phyloP scores from a whole-genome alignment of 192 early-diverging fungal genomes.

The Diversispora eburnea region DNA sequence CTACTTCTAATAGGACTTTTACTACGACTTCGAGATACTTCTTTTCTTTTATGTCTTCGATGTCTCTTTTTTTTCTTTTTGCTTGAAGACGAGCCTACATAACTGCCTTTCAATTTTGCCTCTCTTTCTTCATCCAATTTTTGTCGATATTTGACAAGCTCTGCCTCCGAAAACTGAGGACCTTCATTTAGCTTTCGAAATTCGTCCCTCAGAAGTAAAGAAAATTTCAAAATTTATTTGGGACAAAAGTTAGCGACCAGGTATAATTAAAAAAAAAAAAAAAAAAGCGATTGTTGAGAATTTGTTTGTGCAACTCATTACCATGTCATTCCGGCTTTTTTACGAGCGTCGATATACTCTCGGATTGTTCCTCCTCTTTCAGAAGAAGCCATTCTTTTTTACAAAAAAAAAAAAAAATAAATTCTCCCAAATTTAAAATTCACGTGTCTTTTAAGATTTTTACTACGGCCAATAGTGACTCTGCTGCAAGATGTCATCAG shows the following conservation, averaged over 20 bases:
- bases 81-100: neutral
- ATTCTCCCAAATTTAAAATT: no score
- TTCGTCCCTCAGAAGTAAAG: conserved; percentile 12
- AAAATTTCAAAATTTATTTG: neutral
- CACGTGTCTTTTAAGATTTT: no score
- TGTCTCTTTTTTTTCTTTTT: conserved; percentile 13
- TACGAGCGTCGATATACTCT: conserved; percentile 18
- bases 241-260: neutral
- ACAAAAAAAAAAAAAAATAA: neutral
- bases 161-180: conserved; percentile 7
- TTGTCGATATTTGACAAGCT: conserved; percentile 4
- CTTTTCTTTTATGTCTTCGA: conserved; percentile 1
- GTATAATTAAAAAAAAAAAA: neutral
- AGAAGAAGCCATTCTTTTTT: neutral
- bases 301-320: neutral
- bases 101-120: neutral
- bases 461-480: no score
- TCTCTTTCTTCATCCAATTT: conserved; percentile 23
- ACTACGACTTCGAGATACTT: neutral
- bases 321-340: conserved; percentile 20
- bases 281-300: neutral
- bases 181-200: conserved; percentile 19
- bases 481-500: no score
- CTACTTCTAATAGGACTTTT: conserved; percentile 9
- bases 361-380: conserved; percentile 19